Conservation (phyloP, 2,329 filamentous ascomycete genomes). For the Elsinoe batatas region DNA sequence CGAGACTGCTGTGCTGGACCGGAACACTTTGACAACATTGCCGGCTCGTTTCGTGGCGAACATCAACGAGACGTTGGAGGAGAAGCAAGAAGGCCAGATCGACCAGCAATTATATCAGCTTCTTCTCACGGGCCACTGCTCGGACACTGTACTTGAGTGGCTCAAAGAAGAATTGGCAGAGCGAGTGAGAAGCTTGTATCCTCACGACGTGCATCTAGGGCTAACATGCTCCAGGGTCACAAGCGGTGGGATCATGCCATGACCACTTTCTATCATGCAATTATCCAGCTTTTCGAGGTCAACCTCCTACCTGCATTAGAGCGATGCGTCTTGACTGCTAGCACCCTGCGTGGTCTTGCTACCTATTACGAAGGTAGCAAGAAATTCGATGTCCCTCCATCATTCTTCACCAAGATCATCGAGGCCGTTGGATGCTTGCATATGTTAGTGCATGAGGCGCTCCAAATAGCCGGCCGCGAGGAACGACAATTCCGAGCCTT, state of each 20-base stretch:
- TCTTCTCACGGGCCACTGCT: slow-evolving; percentile 72
- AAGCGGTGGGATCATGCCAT: slow-evolving; percentile 93
- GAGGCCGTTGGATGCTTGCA: slow-evolving; percentile 68
- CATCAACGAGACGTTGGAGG: slow-evolving; percentile 63
- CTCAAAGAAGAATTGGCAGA: slow-evolving; percentile 74
- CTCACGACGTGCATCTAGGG: neutral
- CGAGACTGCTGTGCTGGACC: slow-evolving; percentile 42
- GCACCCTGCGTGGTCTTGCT: slow-evolving; percentile 72
- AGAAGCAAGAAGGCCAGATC: slow-evolving; percentile 55
- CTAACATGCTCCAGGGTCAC: slow-evolving; percentile 53
- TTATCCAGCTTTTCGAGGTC: slow-evolving; percentile 71
- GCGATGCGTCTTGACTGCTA: slow-evolving; percentile 69
- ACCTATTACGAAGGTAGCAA: slow-evolving; percentile 62
- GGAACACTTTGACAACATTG: slow-evolving; percentile 15
- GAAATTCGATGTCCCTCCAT: slow-evolving; percentile 42
- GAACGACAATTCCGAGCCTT: slow-evolving; percentile 68
- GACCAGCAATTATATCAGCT: slow-evolving; percentile 73
- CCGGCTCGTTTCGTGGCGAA: slow-evolving; percentile 17
- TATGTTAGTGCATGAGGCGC: slow-evolving; percentile 62
- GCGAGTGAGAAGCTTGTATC: slow-evolving; percentile 45
- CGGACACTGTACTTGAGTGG: slow-evolving; percentile 71
- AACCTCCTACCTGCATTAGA: slow-evolving; percentile 84
- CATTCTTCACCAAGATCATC: slow-evolving; percentile 37
- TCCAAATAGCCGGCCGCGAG: slow-evolving; percentile 64
- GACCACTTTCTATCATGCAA: slow-evolving; percentile 62